Percentiles rank a stretch among this genome's conserved stretches.
These are phyloP conservation scores for Cutaneotrichosporon sp. DNA, from an alignment of 1,284 basidiomycete species.

Conservation along the genomic window DNA sequence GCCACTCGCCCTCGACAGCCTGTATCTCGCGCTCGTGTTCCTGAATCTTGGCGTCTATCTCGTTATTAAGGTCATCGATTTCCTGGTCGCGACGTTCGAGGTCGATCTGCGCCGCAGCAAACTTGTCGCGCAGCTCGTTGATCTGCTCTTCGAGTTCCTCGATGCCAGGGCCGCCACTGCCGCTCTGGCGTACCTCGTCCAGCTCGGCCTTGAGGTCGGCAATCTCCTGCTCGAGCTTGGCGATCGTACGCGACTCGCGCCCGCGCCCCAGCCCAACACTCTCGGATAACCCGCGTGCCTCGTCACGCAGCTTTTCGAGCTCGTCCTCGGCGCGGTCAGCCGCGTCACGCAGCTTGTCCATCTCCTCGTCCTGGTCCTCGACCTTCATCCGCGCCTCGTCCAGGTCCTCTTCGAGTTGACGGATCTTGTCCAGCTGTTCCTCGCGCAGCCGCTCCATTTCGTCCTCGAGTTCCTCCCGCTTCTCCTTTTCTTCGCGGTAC, in stretches of 20 bases:
- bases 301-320: slow-evolving; percentile 60
- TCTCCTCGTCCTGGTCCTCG: slow-evolving; percentile 58
- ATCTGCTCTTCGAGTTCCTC: slow-evolving; percentile 45
- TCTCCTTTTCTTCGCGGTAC: slow-evolving; percentile 42
- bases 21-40: slow-evolving; percentile 44
- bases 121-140: slow-evolving; percentile 45
- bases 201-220: slow-evolving; percentile 32
- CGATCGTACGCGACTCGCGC: slow-evolving; percentile 55
- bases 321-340: slow-evolving; percentile 55
- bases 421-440: slow-evolving; percentile 62
- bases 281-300: slow-evolving; percentile 22
- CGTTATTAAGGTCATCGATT: slow-evolving; percentile 46
- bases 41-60: slow-evolving; percentile 41
- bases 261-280: slow-evolving; percentile 50
- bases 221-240: slow-evolving; percentile 62
- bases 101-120: slow-evolving; percentile 44
- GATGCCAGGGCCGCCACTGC: slow-evolving; percentile 13
- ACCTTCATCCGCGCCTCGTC: slow-evolving; percentile 54
- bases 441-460: slow-evolving; percentile 49
- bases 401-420: slow-evolving; percentile 62
- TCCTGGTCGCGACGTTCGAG: slow-evolving; percentile 46
- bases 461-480: slow-evolving; percentile 26
- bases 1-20: slow-evolving; percentile 44
- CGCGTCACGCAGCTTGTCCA: slow-evolving; percentile 50
- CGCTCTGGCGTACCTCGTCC: slow-evolving; percentile 16